These are phyloP conservation scores for Dactylellina drechsleri DNA, from an alignment of 2,329 filamentous ascomycete genomes.

Conservation along the genomic window DNA sequence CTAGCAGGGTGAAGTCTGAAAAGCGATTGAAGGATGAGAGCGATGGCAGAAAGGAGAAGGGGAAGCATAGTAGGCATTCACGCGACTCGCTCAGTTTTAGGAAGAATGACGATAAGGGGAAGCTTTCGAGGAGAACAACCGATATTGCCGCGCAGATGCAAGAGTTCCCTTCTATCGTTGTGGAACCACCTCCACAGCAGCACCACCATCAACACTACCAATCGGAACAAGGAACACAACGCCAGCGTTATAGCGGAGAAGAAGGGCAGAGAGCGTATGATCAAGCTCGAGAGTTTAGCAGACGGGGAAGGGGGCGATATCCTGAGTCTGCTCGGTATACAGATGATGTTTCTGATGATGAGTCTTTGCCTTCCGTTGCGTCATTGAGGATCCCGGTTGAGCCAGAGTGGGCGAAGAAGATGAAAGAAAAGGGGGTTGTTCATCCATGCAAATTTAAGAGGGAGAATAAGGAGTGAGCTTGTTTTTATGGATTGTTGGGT, in stretches of 20 bases:
- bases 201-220: too few species aligned
- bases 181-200: too few species aligned
- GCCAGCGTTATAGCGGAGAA: background rate
- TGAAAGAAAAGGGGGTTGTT: constrained; percentile 12
- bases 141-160: background rate
- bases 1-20: background rate
- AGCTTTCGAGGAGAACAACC: background rate
- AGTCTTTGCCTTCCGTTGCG: background rate
- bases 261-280: background rate
- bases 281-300: background rate
- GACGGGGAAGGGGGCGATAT: background rate
- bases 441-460: constrained; percentile 31
- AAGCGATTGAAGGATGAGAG: constrained; percentile 14
- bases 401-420: constrained; percentile 19
- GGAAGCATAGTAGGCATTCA: constrained; percentile 17
- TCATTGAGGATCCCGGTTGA: constrained; percentile 14
- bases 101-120: background rate
- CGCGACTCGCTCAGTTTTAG: background rate
- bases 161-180: too few species aligned
- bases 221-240: background rate
- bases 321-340: too few species aligned
- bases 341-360: too few species aligned
- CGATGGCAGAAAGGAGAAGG: constrained; percentile 21
- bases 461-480: background rate
- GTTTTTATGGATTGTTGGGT: background rate